Conservation (phyloP, 345 rosid species). For the Pistacia atlantica region DNA sequence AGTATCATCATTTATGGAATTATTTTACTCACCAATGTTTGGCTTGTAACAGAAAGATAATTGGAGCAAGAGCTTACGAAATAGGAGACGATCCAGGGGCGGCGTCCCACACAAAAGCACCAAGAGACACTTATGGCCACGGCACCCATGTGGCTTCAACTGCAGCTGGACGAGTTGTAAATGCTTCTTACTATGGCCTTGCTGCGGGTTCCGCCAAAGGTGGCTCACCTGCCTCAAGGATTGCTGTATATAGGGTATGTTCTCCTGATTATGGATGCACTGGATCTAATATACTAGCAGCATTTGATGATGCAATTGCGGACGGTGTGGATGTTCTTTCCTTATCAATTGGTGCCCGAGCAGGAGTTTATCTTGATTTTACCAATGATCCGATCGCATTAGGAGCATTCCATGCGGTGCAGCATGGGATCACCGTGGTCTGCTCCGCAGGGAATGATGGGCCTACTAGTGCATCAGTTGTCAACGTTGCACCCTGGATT, state of each 20-base stretch:
- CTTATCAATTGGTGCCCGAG: conserved; percentile 63
- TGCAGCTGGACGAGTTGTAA: conserved; percentile 63
- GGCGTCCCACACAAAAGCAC: conserved; percentile 25
- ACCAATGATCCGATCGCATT: conserved; percentile 64
- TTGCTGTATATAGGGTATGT: conserved; percentile 71
- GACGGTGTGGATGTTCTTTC: conserved; percentile 78
- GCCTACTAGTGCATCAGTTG: conserved; percentile 47
- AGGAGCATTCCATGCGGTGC: conserved; percentile 79
- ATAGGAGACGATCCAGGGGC: conserved; percentile 13
- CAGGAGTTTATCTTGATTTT: conserved; percentile 31
- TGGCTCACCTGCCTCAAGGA: conserved; percentile 67
- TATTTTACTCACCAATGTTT: neutral
- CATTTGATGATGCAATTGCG: conserved; percentile 72
- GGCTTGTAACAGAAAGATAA: conserved; percentile 55
- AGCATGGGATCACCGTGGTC: conserved; percentile 67
- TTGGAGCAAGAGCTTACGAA: conserved; percentile 76
- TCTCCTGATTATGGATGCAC: conserved; percentile 44
- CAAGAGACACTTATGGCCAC: conserved; percentile 74
- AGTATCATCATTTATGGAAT: neutral
- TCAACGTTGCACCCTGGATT: conserved; percentile 80
- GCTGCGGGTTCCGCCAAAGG: conserved; percentile 77
- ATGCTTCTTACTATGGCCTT: conserved; percentile 73
- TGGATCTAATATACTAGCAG: conserved; percentile 67
- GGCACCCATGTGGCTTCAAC: conserved; percentile 81
- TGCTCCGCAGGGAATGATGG: conserved; percentile 88